These are phyloP conservation scores for Hanseniaspora vineae DNA, from an alignment of 805 yeast species.

Conservation along the genomic window DNA sequence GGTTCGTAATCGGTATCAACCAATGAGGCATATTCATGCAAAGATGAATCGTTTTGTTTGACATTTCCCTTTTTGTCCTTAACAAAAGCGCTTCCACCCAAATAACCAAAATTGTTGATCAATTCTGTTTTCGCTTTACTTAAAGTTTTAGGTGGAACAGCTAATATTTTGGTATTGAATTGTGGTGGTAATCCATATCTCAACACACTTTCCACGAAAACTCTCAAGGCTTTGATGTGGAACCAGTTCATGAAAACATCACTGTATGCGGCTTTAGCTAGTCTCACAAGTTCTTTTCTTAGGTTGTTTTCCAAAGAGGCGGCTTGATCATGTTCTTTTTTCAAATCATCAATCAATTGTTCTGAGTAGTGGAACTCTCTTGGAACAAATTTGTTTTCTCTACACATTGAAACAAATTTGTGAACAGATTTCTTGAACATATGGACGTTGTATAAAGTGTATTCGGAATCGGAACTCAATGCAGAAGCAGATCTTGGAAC, in stretches of 20 bases:
- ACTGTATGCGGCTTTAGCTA: conserved; percentile 79
- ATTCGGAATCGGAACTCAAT: conserved; percentile 65
- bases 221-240: conserved; percentile 76
- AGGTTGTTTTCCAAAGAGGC: conserved; percentile 60
- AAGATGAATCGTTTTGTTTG: conserved; percentile 42
- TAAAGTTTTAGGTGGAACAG: conserved; percentile 33
- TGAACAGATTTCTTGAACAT: conserved; percentile 69
- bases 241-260: conserved; percentile 81
- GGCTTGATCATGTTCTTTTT: conserved; percentile 68
- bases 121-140: conserved; percentile 57
- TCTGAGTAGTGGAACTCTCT: conserved; percentile 86
- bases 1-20: conserved; percentile 96
- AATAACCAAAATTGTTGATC: conserved; percentile 65
- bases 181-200: conserved; percentile 96
- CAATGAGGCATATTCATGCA: conserved; percentile 80
- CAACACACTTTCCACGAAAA: conserved; percentile 84
- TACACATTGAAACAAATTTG: conserved; percentile 53
- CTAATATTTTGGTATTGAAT: conserved; percentile 43
- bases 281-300: conserved; percentile 65
- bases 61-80: conserved; percentile 54
- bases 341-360: conserved; percentile 54
- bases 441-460: conserved; percentile 59
- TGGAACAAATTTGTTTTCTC: conserved; percentile 85
- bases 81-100: conserved; percentile 81
- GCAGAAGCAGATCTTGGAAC: conserved; percentile 81